A percentile compares a stretch with the other conserved stretches of the same genome.
phyloP scores from a whole-genome alignment of 441 rosid genomes.

The Flueggea neowawraea region DNA sequence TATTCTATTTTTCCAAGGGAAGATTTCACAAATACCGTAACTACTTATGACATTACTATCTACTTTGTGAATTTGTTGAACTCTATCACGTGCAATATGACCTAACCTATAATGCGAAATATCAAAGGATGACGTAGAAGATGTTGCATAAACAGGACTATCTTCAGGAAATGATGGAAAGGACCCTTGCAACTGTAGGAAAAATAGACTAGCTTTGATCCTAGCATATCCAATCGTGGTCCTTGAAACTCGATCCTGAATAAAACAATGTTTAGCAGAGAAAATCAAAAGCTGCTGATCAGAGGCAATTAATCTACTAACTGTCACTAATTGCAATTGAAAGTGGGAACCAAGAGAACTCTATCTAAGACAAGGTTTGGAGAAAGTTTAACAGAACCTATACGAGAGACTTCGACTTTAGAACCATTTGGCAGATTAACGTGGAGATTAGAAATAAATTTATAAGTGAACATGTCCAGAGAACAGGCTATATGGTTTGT shows the following conservation, averaged over 20 bases:
- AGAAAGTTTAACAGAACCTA: background rate
- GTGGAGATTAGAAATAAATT: no score
- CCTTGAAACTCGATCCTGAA: background rate
- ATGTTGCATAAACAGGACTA: no score
- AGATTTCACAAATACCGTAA: background rate
- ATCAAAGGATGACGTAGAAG: no score
- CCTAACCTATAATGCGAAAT: no score
- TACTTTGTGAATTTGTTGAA: no score
- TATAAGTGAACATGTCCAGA: background rate
- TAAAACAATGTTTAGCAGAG: background rate
- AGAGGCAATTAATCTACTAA: background rate
- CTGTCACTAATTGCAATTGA: background rate
- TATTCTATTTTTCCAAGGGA: background rate
- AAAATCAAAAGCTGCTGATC: conserved; percentile 6
- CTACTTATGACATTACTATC: background rate
- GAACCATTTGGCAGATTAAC: conserved; percentile 8
- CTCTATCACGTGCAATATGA: no score
- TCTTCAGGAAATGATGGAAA: no score
- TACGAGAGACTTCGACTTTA: background rate
- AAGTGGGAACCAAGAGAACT: background rate
- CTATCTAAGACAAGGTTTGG: background rate
- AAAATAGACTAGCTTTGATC: background rate
- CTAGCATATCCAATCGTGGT: background rate
- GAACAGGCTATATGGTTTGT: background rate
- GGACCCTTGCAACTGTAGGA: no score